Percentiles rank a stretch among this genome's conserved stretches.
Conservation (phyloP, 208 protist species). For the Trypanosoma congolense region DNA sequence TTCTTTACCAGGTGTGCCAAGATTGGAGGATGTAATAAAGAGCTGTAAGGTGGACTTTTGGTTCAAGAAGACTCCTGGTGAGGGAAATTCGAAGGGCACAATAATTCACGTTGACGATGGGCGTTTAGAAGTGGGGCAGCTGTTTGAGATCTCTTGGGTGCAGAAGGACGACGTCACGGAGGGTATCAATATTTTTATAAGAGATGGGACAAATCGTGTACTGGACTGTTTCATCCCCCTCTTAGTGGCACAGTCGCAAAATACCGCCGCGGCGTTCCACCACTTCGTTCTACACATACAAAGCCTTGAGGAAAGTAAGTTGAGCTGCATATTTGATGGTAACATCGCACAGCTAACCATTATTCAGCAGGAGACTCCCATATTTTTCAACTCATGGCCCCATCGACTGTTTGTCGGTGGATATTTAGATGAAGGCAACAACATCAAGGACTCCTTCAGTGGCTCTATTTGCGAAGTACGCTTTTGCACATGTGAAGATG, state of each 20-base stretch:
- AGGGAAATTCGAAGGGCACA: slow-evolving; percentile 42
- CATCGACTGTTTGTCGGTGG: slow-evolving; percentile 83
- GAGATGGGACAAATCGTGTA: slow-evolving; percentile 82
- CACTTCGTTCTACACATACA: slow-evolving; percentile 72
- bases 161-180: slow-evolving; percentile 72
- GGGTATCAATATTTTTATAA: slow-evolving; percentile 58
- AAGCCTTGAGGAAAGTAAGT: slow-evolving; percentile 71
- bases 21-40: slow-evolving; percentile 79
- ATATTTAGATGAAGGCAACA: slow-evolving; percentile 69
- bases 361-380: slow-evolving; percentile 83
- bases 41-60: slow-evolving; percentile 82
- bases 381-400: slow-evolving; percentile 85
- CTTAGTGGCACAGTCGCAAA: slow-evolving; percentile 11
- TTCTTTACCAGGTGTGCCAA: slow-evolving; percentile 75
- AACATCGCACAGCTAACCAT: slow-evolving; percentile 39
- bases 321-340: slow-evolving; percentile 74
- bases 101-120: slow-evolving; percentile 83
- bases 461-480: slow-evolving; percentile 76
- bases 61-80: slow-evolving; percentile 64
- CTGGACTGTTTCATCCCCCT: slow-evolving; percentile 70
- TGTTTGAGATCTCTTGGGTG: slow-evolving; percentile 79
- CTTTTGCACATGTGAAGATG: slow-evolving; percentile 38
- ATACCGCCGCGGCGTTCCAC: slow-evolving; percentile 43
- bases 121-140: slow-evolving; percentile 64
- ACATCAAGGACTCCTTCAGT: slow-evolving; percentile 49